Conservation (phyloP, 169 alveolate species). For the Babesia gibsoni region DNA sequence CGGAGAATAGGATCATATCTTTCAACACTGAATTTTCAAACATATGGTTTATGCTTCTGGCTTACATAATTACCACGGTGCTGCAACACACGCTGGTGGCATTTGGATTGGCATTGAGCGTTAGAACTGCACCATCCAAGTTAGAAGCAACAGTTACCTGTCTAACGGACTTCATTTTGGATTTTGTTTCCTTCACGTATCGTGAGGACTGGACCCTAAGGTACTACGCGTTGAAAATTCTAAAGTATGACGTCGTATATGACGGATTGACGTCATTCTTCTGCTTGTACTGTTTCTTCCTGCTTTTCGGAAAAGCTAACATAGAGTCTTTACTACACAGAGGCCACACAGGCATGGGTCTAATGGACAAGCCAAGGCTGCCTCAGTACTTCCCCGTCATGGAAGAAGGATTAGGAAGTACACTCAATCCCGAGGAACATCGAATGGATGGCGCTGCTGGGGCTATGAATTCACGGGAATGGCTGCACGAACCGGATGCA, state of each 20-base stretch:
- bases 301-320: constrained; percentile 3
- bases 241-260: background rate
- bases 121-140: constrained; percentile 11
- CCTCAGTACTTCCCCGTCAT: constrained; percentile 10
- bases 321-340: background rate
- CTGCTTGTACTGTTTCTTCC: constrained; percentile 19
- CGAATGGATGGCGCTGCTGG: background rate
- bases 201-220: background rate
- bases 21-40: background rate
- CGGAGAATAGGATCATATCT: background rate
- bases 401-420: background rate
- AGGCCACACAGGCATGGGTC: background rate
- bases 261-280: background rate
- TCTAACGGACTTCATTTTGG: constrained; percentile 7
- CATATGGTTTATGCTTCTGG: background rate
- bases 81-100: constrained; percentile 10
- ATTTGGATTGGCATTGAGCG: constrained; percentile 6
- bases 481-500: background rate
- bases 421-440: background rate
- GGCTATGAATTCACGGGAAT: background rate
- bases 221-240: background rate
- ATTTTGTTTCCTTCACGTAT: background rate
- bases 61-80: background rate
- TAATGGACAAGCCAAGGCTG: background rate
- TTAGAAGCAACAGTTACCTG: constrained; percentile 15